Evolutionary conservation across 1,139 yeast genomes (phyloP).

Genomic region (Suhomyces anneliseae): DNA sequence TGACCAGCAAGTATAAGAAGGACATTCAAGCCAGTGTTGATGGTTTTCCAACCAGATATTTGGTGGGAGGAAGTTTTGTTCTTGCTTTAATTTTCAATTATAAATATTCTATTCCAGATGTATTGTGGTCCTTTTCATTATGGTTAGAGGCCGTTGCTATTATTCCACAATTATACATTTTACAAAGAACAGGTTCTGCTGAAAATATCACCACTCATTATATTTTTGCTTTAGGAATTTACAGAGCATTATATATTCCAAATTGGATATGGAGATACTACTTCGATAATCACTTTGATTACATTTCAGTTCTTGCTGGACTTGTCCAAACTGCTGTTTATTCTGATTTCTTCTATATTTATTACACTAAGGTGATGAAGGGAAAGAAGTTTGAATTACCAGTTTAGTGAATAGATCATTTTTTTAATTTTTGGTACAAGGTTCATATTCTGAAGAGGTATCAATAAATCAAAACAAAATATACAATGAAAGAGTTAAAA

Average conservation of each 20-base stretch:
- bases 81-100: constrained; percentile 66
- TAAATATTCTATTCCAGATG: constrained; percentile 60
- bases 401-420: constrained; percentile 34
- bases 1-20: constrained; percentile 62
- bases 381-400: constrained; percentile 84
- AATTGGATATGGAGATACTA: constrained; percentile 92
- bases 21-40: constrained; percentile 57
- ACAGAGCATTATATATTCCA: constrained; percentile 86
- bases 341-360: constrained; percentile 93
- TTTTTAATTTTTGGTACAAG: neutral
- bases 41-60: constrained; percentile 72
- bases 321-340: constrained; percentile 80
- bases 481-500: no score
- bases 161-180: constrained; percentile 85
- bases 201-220: constrained; percentile 86
- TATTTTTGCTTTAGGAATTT: constrained; percentile 87
- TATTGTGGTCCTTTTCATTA: constrained; percentile 72
- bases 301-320: constrained; percentile 75
- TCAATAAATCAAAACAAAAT: no score
- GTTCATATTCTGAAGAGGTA: no score
- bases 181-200: constrained; percentile 89
- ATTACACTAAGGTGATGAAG: constrained; percentile 75
- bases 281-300: constrained; percentile 67
- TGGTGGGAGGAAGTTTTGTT: constrained; percentile 62
- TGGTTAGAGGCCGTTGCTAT: constrained; percentile 93